Conservation (phyloP, 2,329 filamentous ascomycete species). For the Huntiella omanensis region DNA sequence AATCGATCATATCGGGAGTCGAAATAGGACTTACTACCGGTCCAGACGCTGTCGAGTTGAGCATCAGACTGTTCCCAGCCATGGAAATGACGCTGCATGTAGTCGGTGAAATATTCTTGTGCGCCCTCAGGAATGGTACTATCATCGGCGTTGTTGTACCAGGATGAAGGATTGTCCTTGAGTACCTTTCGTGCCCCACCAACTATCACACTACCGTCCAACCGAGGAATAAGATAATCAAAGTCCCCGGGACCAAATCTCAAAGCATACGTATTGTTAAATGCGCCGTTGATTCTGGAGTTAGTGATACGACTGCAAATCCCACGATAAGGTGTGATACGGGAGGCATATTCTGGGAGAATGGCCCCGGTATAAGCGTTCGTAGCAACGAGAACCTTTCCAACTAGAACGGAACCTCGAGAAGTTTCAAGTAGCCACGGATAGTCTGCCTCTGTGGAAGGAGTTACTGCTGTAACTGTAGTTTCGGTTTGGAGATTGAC, state of each 20-base stretch:
- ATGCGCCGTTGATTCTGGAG: not conserved
- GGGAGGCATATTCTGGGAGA: conserved; percentile 13
- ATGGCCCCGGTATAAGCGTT: conserved; percentile 16
- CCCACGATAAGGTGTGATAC: conserved; percentile 11
- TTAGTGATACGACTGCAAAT: conserved; percentile 9
- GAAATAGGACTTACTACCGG: conserved; percentile 12
- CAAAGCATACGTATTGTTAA: conserved; percentile 12
- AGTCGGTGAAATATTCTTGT: conserved; percentile 25
- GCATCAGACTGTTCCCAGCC: conserved; percentile 29
- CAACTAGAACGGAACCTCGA: conserved; percentile 13
- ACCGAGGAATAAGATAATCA: conserved; percentile 14
- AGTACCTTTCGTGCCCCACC: conserved; percentile 16
- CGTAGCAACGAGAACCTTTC: conserved; percentile 14
- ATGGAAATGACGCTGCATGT: conserved; percentile 28
- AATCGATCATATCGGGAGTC: too few species aligned
- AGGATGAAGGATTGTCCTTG: conserved; percentile 18
- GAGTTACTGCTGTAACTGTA: conserved; percentile 9
- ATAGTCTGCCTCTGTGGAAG: not conserved
- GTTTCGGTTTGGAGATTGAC: conserved; percentile 15
- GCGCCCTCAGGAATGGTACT: conserved; percentile 23
- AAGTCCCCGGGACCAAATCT: conserved; percentile 14
- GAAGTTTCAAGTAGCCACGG: conserved; percentile 12
- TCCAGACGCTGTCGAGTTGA: conserved; percentile 18
- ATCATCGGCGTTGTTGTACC: conserved; percentile 29
- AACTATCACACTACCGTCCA: conserved; percentile 12